Base-by-base conservation (phyloP, 306 rosid species). In the Prinsepia uniflora region DNA sequence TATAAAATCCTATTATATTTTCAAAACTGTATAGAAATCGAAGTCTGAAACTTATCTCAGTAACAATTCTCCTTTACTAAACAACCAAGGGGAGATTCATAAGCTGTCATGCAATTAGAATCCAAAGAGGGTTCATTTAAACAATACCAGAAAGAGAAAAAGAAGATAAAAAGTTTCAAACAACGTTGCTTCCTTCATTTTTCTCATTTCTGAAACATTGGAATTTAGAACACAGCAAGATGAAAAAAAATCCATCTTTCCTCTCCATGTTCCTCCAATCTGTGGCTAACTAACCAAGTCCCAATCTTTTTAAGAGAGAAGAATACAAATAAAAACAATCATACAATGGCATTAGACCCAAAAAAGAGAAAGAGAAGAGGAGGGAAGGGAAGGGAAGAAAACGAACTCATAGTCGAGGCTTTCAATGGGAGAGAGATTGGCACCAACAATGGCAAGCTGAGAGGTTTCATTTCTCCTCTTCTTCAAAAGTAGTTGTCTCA, bases 361-460 rank as follows among this genome's bases (percentile, higher is more conserved):
- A 1, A n/a, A 13, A 40, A 52, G 22, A 12, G 10, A 40, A 5
- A 39, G 45, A 6, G 4, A 68, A 13, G 39, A 24, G 62, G 57
- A 30, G 2, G 53, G 15, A 50, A 17, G 7, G 12, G 0, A 47
- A 20, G 10, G 20, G 11, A 50, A n/a, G 39, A 3, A 13, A 17
- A 10, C 70, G 22, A 76, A 85, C 96, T 90, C 96, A 65, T 90
- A 90, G 47, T 90, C 96, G 10, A 90, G 94, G 68, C 96, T 90
- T 74, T 90, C 93, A 62, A 90, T 82, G 0, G 91, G 83, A 68
- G 85, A 86, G 65, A 86, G 66, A 40, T 86, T 90, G 68, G 91
- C 84, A 63, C 94, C 94, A 46, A 90, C 81, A 75, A 87, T 79
- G 69, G 91, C 96, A 13, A 81, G 71, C 73, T 90, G 96, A 14